Evolutionary conservation across 805 yeast genomes (phyloP), one percentile per base, ranked within the genome.

Genomic region (Lipomyces yamanashiensis): DNA sequence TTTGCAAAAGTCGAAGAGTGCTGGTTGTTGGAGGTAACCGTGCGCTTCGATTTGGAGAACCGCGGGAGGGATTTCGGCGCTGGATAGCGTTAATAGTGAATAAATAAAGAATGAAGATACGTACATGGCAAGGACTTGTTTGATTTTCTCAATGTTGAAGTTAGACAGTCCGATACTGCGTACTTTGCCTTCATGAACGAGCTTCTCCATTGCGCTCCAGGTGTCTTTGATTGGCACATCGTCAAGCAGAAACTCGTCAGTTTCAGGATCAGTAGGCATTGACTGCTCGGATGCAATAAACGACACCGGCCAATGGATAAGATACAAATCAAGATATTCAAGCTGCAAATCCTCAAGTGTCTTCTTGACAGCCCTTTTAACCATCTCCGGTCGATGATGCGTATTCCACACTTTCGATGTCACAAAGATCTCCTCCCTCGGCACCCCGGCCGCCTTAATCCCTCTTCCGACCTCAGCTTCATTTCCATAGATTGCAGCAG

Each of bases 11-110:
- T 82, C 81, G 51, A 82, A 74, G 66, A 89, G 79, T 64, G 86
- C 85, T 10, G 74, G 77, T 74, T 88, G 92, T 43, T 90, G 90
- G 59, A 87, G 80, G 67, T 81, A 80, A 55, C 92, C 92, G 75
- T 89, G 95, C 61, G 85, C 76, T 77, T 90, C 96, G 62, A 87
- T 80, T 78, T 90, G 96, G 76, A 87, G 85, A 23, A 80, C 84
- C 15, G 83, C 90, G 10, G 96, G 96, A 17, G 79, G 81, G 51
- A 83, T 75, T 36, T 83, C 58, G 83, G 82, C 49, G 79, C 80
- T 12, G 76, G 36, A 34, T 58, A n/a, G 23, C 60, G 17, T 37
- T 71, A 19, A 72, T 84, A 3, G 81, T 81, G 47, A 87, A 77
- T 54, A 89, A 75, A 72, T n/a, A n/a, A n/a, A n/a, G n/a, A n/a